Evolutionary conservation across 1,284 basidiomycete genomes (phyloP), one percentile per base, ranked within the genome.

Genomic region (Austroboletus novae-zelandiae): DNA sequence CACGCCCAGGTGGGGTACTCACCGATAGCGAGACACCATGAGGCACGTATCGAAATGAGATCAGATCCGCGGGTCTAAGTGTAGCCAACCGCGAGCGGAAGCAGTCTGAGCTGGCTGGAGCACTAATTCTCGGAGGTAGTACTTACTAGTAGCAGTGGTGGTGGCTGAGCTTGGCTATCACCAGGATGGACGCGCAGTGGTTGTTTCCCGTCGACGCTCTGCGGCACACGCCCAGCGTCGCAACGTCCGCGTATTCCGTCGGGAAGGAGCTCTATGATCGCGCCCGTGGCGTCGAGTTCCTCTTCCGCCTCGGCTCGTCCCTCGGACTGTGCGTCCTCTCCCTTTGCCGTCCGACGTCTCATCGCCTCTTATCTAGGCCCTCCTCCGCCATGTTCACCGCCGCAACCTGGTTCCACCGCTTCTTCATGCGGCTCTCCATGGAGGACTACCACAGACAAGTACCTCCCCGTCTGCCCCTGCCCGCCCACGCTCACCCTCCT

Each of bases 401-500:
- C 15, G 88, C 91, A 27, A 90, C 88, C 5, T 92, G 92, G 79
- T 89, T 96, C 56, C 94, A 97, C 69, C 83, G 94, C 13, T 97
- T 97, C 71, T 97, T 91, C 72, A 94, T 97, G 92, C 81, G 94
- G 47, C 86, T 83, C 62, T 84, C 92, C n/a, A 79, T 94, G 77
- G 80, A 86, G 61, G 86, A 92, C 61, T 89, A 91, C 66, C 81
- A 86, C 65, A 81, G 86, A 56, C 88, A 89, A 74, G 88, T 88
- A 62, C 56, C 30, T 45, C 43, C 40, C 25, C 43, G 31, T 53
- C 53, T 34, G 36, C 30, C 30, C 39, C 25, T 15, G 50, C 46
- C 20, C 36, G 47, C 34, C 29, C 43, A 37, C 56, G 42, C 54
- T 55, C 47, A 60, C 34, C 37, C 42, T 17, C 35, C 29, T 27